phyloP scores from a whole-genome alignment of 2,329 filamentous ascomycete genomes.

The Botryotinia narcissicola region DNA sequence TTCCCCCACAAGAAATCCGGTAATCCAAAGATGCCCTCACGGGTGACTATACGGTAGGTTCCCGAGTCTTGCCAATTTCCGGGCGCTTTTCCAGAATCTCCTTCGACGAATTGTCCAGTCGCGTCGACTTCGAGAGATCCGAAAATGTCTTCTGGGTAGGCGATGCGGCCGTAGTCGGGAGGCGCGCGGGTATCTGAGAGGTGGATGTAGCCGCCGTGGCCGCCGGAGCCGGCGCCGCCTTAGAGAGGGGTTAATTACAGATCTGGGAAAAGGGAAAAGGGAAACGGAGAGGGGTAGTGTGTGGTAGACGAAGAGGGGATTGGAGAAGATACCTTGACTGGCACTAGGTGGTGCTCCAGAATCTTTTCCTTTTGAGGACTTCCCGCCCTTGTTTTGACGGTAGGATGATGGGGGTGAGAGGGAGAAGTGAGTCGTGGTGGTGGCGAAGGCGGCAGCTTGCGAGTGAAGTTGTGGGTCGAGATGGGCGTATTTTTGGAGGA shows the following conservation, averaged over 20 bases:
- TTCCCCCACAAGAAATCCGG: slow-evolving; percentile 55
- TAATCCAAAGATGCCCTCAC: slow-evolving; percentile 60
- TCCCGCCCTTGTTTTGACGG: not conserved
- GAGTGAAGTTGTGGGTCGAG: slow-evolving; percentile 54
- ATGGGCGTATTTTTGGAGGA: slow-evolving; percentile 54
- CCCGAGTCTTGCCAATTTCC: slow-evolving; percentile 59
- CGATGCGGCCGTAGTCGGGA: slow-evolving; percentile 65
- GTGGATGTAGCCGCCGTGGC: slow-evolving; percentile 62
- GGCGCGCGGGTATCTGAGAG: slow-evolving; percentile 63
- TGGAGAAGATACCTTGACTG: slow-evolving; percentile 47
- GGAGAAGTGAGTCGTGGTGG: slow-evolving; percentile 38
- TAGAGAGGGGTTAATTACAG: slow-evolving; percentile 22
- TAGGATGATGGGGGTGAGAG: not conserved
- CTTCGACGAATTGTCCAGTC: slow-evolving; percentile 48
- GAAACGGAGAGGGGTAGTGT: too few species aligned
- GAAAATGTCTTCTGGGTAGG: slow-evolving; percentile 68
- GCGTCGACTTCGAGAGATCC: slow-evolving; percentile 65
- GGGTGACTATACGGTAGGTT: slow-evolving; percentile 62
- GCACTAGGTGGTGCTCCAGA: slow-evolving; percentile 44
- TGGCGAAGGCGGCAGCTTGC: slow-evolving; percentile 60
- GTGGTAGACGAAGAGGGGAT: slow-evolving; percentile 22
- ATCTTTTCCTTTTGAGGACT: not conserved
- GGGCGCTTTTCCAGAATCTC: slow-evolving; percentile 9
- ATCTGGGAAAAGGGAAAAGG: slow-evolving; percentile 22
- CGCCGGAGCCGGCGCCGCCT: slow-evolving; percentile 59